Evolutionary conservation across 176 grass and related monocot genomes (phyloP).

Genomic region (Ensete ventricosum): DNA sequence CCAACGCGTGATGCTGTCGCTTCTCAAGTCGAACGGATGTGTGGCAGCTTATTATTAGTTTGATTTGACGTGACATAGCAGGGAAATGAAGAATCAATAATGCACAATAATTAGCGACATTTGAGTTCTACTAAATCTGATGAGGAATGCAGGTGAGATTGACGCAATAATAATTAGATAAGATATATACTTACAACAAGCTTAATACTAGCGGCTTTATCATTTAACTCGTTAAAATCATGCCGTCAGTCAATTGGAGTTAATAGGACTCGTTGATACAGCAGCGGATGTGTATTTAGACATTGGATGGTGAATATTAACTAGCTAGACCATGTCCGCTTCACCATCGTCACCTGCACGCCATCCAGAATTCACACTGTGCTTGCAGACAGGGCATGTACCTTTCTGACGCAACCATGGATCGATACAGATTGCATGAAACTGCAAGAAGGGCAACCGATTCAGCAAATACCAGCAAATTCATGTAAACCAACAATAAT

Average conservation of each 20-base stretch:
- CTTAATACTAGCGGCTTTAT: too few species aligned
- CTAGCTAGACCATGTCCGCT: conserved; percentile 51
- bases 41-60: too few species aligned
- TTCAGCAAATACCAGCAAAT: background rate
- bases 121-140: too few species aligned
- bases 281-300: background rate
- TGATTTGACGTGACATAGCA: too few species aligned
- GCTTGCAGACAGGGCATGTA: conserved; percentile 94
- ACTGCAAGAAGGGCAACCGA: conserved; percentile 30
- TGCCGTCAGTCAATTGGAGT: background rate
- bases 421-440: conserved; percentile 84
- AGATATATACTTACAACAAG: too few species aligned
- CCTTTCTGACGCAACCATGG: conserved; percentile 95
- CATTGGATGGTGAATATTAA: background rate
- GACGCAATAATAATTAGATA: too few species aligned
- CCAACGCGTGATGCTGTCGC: too few species aligned
- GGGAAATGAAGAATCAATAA: too few species aligned
- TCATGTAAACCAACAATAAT: background rate
- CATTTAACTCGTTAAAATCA: too few species aligned
- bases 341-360: conserved; percentile 24
- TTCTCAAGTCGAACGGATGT: too few species aligned
- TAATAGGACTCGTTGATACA: background rate
- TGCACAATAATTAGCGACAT: too few species aligned
- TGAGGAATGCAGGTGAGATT: too few species aligned
- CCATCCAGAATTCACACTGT: conserved; percentile 51